Conservation (phyloP, 208 protist genomes). For the Acanthamoeba divionensis region DNA sequence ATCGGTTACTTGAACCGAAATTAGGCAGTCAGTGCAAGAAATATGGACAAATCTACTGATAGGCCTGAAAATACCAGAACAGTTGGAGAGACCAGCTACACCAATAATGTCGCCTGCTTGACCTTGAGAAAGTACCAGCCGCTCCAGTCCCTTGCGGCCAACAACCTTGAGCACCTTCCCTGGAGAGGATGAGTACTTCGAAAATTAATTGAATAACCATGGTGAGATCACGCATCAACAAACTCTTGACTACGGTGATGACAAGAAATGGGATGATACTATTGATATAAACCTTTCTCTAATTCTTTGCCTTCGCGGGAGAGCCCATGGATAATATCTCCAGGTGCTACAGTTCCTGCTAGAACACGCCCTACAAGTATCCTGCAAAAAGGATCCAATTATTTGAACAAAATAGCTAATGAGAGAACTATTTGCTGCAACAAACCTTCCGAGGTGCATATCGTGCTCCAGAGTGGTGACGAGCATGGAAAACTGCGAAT, state of each 20-base stretch:
- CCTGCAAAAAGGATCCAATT: conserved; percentile 74
- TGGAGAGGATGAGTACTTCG: neutral
- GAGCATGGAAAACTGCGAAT: conserved; percentile 88
- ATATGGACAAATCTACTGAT: neutral
- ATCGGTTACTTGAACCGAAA: conserved; percentile 69
- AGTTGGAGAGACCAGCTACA: conserved; percentile 69
- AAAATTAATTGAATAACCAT: neutral
- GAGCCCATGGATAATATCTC: conserved; percentile 83
- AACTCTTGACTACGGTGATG: too few relatives aligned
- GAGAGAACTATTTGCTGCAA: too few relatives aligned
- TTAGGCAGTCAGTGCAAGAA: neutral
- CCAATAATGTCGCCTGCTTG: conserved; percentile 75
- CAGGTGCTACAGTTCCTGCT: conserved; percentile 86
- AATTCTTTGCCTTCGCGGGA: conserved; percentile 83
- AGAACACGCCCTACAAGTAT: conserved; percentile 91
- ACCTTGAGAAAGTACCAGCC: conserved; percentile 58
- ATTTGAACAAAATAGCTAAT: too few relatives aligned
- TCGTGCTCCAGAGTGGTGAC: conserved; percentile 92
- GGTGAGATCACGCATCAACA: conserved; percentile 31
- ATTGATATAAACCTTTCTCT: conserved; percentile 78
- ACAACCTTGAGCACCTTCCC: conserved; percentile 70
- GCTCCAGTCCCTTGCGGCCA: conserved; percentile 61
- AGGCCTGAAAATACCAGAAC: neutral
- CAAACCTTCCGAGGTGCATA: conserved; percentile 68
- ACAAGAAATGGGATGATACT: too few relatives aligned